Base-by-base conservation (phyloP, 1,139 yeast species). In the Geotrichum carabidarum region DNA sequence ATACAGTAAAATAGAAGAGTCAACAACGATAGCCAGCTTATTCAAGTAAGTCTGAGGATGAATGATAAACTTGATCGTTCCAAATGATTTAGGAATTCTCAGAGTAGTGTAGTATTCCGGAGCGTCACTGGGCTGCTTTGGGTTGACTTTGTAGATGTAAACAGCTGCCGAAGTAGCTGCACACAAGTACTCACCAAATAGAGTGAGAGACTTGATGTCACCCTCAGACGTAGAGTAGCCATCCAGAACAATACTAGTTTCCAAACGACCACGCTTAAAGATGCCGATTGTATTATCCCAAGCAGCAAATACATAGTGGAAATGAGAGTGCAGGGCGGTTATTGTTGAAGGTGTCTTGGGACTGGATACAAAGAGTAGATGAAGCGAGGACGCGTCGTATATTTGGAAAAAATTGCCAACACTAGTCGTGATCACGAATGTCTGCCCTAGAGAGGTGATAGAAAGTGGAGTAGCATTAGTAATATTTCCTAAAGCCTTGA, bases 31-130 rank as follows among this genome's bases (percentile, higher is more conserved):
- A 1, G 86, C 85, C 40, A 94, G 73, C 67, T 94, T 94, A 74
- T 94, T 94, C 66, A 94, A 73, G 67, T 93, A 91, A 0, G 99
- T 93, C 41, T 98, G 90, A 50, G 95, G 86, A 69, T 94, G 99
- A 9, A 81, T 65, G 31, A 90, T 63, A 37, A 83, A 84, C 11
- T 85, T 84, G 34, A 93, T 78, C 1, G 75, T 77, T 37, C 96
- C 96, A 61, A 83, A 83, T 14, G 83, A 71, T 34, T 74, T 70
- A 2, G 83, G 76, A 50, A 88, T 71, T 51, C 74, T 69, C 53
- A 89, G 71, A 12, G 82, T 75, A 4, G 95, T 83, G 69, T 90
- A 86, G 56, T 79, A 78, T 30, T 59, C 61, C 5, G 54, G 55
- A 32, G 50, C 41, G 14, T 51, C 53, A 22, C 49, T 44, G 12